Evolutionary conservation across 2,329 filamentous ascomycete genomes (phyloP).

Genomic region (Ascochyta clinopodiicola): DNA sequence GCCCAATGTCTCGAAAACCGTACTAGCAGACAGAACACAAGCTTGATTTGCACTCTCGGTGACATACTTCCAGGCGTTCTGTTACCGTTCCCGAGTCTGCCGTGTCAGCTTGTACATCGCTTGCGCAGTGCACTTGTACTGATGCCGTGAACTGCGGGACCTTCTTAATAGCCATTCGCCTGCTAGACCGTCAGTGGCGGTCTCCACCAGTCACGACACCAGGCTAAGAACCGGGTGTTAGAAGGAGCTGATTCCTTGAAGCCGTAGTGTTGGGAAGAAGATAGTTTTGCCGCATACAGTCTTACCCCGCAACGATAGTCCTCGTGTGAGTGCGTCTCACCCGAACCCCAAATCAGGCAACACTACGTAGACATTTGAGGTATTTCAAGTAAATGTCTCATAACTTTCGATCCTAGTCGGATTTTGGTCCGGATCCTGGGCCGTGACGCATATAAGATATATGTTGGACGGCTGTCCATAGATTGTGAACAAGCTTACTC

Average conservation of each 20-base stretch:
- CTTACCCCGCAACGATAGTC: constrained; percentile 15
- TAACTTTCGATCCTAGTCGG: background rate
- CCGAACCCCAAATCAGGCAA: background rate
- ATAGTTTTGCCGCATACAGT: background rate
- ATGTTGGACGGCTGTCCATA: background rate
- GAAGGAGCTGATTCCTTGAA: background rate
- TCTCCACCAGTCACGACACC: background rate
- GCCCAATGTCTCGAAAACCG: background rate
- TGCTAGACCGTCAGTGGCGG: background rate
- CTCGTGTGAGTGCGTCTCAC: background rate
- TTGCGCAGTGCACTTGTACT: background rate
- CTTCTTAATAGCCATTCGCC: background rate
- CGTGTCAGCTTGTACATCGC: constrained; percentile 1
- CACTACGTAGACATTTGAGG: background rate
- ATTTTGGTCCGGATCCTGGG: background rate
- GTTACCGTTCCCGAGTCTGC: background rate
- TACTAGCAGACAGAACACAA: background rate
- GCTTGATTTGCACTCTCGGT: background rate
- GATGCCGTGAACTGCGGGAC: constrained; percentile 2
- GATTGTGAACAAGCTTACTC: background rate
- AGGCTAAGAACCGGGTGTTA: background rate
- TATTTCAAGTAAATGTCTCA: background rate
- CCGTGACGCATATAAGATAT: too few relatives aligned
- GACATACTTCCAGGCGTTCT: background rate
- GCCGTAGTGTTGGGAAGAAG: background rate